phyloP scores from a whole-genome alignment of 2,329 filamentous ascomycete genomes.

The Pseudogymnoascus sp. region DNA sequence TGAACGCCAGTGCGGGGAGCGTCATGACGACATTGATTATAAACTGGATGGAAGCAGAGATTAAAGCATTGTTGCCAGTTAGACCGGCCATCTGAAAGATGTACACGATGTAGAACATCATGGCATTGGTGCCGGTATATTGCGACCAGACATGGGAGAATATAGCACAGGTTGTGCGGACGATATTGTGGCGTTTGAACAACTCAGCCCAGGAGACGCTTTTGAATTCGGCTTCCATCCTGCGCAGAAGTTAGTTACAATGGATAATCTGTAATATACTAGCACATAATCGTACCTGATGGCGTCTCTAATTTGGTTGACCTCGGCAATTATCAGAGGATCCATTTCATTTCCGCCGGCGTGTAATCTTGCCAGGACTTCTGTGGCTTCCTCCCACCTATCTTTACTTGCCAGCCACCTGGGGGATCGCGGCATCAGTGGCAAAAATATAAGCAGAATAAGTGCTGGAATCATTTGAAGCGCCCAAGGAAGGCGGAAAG shows the following conservation, averaged over 20 bases:
- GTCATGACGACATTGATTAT: slow-evolving; percentile 15
- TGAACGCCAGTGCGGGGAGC: slow-evolving; percentile 5
- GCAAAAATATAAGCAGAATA: slow-evolving; percentile 37
- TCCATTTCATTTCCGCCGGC: slow-evolving; percentile 48
- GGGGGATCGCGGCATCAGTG: slow-evolving; percentile 44
- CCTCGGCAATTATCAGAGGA: slow-evolving; percentile 51
- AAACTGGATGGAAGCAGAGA: slow-evolving; percentile 25
- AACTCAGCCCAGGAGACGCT: neutral
- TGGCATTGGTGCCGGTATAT: slow-evolving; percentile 24
- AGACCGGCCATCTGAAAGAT: slow-evolving; percentile 35
- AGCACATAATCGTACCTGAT: neutral
- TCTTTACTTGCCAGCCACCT: slow-evolving; percentile 47
- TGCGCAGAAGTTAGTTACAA: neutral
- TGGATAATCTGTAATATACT: neutral
- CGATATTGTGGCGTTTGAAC: neutral
- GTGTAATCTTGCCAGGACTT: slow-evolving; percentile 51
- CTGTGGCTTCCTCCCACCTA: slow-evolving; percentile 39
- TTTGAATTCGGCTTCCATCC: neutral
- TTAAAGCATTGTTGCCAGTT: slow-evolving; percentile 32
- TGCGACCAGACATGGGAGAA: slow-evolving; percentile 22
- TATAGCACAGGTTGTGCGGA: slow-evolving; percentile 7
- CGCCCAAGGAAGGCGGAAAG: slow-evolving; percentile 47
- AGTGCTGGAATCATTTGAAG: slow-evolving; percentile 42
- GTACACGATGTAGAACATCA: slow-evolving; percentile 35
- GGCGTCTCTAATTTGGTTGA: slow-evolving; percentile 41